phyloP scores from a whole-genome alignment of 495 filamentous ascomycete species.

The Bombardia bombarda region DNA sequence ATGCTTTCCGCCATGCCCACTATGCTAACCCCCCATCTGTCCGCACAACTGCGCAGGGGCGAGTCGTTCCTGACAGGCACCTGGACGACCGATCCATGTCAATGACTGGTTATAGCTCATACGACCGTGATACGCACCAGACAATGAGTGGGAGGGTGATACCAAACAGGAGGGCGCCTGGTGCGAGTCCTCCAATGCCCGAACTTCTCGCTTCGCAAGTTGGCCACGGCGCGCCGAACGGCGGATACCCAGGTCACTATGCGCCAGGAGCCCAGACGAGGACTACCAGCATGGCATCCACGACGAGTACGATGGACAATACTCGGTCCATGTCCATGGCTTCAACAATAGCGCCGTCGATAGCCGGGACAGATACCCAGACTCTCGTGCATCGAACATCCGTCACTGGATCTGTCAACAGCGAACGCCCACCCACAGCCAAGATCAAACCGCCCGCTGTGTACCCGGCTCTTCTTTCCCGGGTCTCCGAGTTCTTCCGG shows the following conservation, averaged over 20 bases:
- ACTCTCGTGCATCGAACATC: conserved; percentile 38
- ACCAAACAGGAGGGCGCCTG: conserved; percentile 47
- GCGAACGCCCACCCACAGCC: conserved; percentile 40
- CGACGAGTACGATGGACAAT: conserved; percentile 30
- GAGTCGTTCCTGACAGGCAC: conserved; percentile 82
- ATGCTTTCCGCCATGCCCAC: conserved; percentile 66
- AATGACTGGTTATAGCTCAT: conserved; percentile 70
- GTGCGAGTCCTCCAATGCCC: conserved; percentile 10
- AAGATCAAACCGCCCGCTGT: conserved; percentile 66
- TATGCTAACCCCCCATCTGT: conserved; percentile 53
- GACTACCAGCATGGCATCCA: conserved; percentile 46
- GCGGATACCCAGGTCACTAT: conserved; percentile 18
- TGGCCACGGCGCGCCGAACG: conserved; percentile 1
- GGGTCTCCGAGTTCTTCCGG: conserved; percentile 82
- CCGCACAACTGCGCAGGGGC: conserved; percentile 82
- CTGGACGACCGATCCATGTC: conserved; percentile 88
- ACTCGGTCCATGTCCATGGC: conserved; percentile 80
- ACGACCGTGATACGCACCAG: conserved; percentile 71
- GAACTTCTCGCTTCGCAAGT: conserved; percentile 9
- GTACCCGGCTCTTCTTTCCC: conserved; percentile 85
- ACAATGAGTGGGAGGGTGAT: conserved; percentile 90
- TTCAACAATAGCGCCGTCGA: conserved; percentile 46
- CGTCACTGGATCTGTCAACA: conserved; percentile 36
- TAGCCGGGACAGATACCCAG: conserved; percentile 26
- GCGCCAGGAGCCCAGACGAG: conserved; percentile 36